phyloP scores from a whole-genome alignment of 306 rosid genomes.

The Corylus avellana region DNA sequence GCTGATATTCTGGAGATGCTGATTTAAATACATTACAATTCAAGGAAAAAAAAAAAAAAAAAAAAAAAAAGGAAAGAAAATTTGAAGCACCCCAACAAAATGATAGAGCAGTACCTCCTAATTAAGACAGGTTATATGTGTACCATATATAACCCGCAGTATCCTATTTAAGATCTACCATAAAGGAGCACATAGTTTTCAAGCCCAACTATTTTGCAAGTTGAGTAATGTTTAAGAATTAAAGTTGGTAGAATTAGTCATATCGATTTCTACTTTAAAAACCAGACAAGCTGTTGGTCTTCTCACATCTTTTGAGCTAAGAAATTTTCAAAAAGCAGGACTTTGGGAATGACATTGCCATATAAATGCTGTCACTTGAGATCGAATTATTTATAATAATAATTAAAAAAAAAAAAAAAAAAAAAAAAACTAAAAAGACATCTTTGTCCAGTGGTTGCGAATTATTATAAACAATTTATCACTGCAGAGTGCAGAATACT shows the following conservation, averaged over 20 bases:
- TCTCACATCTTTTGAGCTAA: neutral
- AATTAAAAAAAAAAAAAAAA: too few relatives aligned
- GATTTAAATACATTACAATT: too few relatives aligned
- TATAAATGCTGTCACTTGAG: neutral
- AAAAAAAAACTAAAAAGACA: neutral
- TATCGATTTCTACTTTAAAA: too few relatives aligned
- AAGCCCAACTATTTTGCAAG: neutral
- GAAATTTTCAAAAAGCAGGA: too few relatives aligned
- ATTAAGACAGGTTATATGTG: neutral
- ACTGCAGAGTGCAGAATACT: neutral
- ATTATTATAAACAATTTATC: neutral
- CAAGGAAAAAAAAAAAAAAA: too few relatives aligned
- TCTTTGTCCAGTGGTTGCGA: neutral
- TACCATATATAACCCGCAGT: neutral
- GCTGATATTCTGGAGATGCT: too few relatives aligned
- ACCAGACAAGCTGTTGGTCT: neutral
- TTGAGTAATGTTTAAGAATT: too few relatives aligned
- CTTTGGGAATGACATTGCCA: neutral
- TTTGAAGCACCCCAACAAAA: neutral
- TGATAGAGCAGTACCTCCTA: constrained; percentile 9
- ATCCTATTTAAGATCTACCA: neutral
- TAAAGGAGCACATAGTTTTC: neutral
- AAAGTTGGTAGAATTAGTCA: too few relatives aligned
- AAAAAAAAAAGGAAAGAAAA: too few relatives aligned
- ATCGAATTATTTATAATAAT: neutral